Evolutionary conservation across 2,329 filamentous ascomycete species (phyloP).

Genomic region (Sordariomycetes sp.): DNA sequence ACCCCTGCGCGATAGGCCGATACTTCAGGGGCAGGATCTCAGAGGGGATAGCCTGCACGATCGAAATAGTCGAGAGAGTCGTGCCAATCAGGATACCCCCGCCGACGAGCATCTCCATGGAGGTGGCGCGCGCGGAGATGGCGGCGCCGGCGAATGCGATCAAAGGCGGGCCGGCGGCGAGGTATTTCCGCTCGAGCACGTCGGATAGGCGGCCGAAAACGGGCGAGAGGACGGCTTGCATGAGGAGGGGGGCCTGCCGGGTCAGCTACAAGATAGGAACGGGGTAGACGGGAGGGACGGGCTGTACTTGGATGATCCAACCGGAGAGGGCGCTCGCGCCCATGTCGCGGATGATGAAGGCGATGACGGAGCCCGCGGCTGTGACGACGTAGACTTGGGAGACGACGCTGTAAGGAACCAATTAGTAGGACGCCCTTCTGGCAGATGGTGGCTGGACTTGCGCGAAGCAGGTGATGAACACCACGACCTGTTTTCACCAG

Average conservation of each 20-base stretch:
- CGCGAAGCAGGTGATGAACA: slow-evolving; percentile 37
- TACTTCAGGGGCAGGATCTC: slow-evolving; percentile 47
- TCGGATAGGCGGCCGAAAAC: slow-evolving; percentile 45
- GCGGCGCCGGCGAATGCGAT: slow-evolving; percentile 42
- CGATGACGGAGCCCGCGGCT: slow-evolving; percentile 42
- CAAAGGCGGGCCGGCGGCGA: slow-evolving; percentile 38
- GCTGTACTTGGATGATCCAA: slow-evolving; percentile 35
- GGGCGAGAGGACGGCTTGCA: slow-evolving; percentile 45
- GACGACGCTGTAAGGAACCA: slow-evolving; percentile 25
- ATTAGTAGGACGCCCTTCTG: not conserved
- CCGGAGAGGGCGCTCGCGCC: slow-evolving; percentile 36
- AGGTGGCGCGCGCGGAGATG: slow-evolving; percentile 41
- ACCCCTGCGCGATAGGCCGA: slow-evolving; percentile 42
- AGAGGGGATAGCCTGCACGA: slow-evolving; percentile 43
- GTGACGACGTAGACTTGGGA: slow-evolving; percentile 45
- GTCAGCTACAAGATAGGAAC: no score
- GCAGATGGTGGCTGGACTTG: slow-evolving; percentile 13
- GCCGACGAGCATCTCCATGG: slow-evolving; percentile 44
- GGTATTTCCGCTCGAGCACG: slow-evolving; percentile 41
- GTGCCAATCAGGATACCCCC: slow-evolving; percentile 46
- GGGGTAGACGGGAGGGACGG: not conserved
- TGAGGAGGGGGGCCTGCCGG: slow-evolving; percentile 37
- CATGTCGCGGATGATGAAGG: slow-evolving; percentile 43
- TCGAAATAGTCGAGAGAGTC: slow-evolving; percentile 41
- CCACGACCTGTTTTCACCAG: slow-evolving; percentile 14